A percentile compares a stretch with the other conserved stretches of the same genome.
These are phyloP conservation scores for Colletotrichum camelliae DNA, from an alignment of 2,329 filamentous ascomycete genomes.

Conservation along the genomic window DNA sequence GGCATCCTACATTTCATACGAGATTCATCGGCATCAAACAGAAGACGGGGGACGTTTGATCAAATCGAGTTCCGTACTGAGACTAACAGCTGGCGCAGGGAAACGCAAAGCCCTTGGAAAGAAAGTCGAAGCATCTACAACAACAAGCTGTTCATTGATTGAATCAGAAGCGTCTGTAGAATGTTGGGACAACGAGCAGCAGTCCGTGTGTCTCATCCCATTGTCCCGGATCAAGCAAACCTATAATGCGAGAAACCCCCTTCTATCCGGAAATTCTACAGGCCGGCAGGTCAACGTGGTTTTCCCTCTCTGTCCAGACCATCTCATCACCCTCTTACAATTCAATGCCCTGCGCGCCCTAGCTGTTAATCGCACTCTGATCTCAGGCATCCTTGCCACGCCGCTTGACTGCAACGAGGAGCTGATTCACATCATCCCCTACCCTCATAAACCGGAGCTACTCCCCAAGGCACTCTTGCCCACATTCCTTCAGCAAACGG, in stretches of 20 bases:
- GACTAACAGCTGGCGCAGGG: neutral
- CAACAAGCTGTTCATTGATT: conserved; percentile 21
- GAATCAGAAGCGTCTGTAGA: conserved; percentile 35
- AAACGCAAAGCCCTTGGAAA: conserved; percentile 19
- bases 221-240: conserved; percentile 34
- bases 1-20: conserved; percentile 18
- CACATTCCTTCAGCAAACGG: conserved; percentile 42
- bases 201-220: conserved; percentile 35
- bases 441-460: conserved; percentile 29
- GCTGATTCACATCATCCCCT: conserved; percentile 31
- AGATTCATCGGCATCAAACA: neutral
- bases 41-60: neutral
- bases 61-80: neutral
- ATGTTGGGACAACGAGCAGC: conserved; percentile 38
- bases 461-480: conserved; percentile 39
- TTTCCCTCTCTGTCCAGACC: conserved; percentile 44
- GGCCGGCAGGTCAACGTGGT: conserved; percentile 25
- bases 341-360: conserved; percentile 44
- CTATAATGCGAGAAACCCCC: conserved; percentile 33
- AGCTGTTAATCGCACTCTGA: conserved; percentile 38
- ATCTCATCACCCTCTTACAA: conserved; percentile 47
- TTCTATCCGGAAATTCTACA: conserved; percentile 29
- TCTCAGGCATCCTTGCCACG: conserved; percentile 35
- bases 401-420: conserved; percentile 35
- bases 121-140: neutral